These are phyloP conservation scores for Jackrogersella minutella DNA, from an alignment of 495 filamentous ascomycete species.

Conservation along the genomic window DNA sequence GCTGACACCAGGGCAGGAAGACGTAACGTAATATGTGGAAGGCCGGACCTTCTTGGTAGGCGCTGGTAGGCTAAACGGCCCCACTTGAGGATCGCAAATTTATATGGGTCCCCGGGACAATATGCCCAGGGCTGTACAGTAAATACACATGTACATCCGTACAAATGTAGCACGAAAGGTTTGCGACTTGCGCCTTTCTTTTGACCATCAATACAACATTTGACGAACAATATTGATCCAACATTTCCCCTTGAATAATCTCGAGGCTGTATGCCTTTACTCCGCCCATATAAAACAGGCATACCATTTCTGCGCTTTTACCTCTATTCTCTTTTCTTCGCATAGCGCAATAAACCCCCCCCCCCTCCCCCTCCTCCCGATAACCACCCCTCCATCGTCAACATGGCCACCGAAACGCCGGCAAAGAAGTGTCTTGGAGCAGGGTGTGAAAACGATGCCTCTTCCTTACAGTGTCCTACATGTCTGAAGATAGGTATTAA, in stretches of 20 bases:
- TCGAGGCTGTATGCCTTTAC: background rate
- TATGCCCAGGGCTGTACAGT: too few species aligned
- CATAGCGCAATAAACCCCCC: background rate
- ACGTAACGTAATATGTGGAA: background rate
- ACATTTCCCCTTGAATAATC: background rate
- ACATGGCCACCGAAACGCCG: constrained; percentile 57
- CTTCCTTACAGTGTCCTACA: constrained; percentile 88
- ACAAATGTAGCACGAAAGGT: constrained; percentile 1
- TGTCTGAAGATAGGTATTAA: constrained; percentile 86
- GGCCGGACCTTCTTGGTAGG: background rate
- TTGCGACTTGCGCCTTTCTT: constrained; percentile 30
- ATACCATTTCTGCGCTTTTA: background rate
- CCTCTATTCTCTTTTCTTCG: background rate
- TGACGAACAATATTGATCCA: background rate
- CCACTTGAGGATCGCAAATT: constrained; percentile 1
- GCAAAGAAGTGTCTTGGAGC: constrained; percentile 77
- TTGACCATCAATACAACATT: constrained; percentile 8
- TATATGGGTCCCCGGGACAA: background rate
- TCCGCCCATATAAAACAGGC: too few species aligned
- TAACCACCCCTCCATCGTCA: constrained; percentile 43
- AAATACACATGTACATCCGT: too few species aligned
- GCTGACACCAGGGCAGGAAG: background rate
- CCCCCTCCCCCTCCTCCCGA: background rate
- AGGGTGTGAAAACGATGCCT: constrained; percentile 84
- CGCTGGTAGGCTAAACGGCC: too few species aligned